These are phyloP conservation scores for Coemansia sp. DNA, from an alignment of 192 early-diverging fungal genomes.

Conservation along the genomic window DNA sequence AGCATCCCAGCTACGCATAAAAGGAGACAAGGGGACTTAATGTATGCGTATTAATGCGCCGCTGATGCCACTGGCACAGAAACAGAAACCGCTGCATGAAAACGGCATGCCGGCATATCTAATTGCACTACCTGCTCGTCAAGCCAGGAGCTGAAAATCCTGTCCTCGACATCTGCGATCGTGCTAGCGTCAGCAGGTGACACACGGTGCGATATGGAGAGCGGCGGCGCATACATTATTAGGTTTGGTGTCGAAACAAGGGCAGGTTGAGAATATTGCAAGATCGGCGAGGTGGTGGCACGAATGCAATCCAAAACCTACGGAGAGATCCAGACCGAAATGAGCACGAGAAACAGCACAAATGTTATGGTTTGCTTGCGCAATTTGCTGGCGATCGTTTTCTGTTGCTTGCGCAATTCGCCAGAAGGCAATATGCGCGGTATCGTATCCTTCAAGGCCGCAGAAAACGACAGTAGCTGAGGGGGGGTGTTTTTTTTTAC, in stretches of 20 bases:
- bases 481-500: too few relatives aligned
- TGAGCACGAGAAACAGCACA: background rate
- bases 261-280: background rate
- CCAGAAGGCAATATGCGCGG: background rate
- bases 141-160: slow-evolving; percentile 25
- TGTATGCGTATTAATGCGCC: slow-evolving; percentile 27
- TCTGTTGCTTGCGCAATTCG: too few relatives aligned
- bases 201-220: background rate
- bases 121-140: slow-evolving; percentile 30
- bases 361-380: background rate
- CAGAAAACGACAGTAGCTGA: too few relatives aligned
- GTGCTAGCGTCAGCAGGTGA: slow-evolving; percentile 17
- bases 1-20: too few relatives aligned
- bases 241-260: background rate
- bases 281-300: background rate
- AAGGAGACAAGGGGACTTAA: slow-evolving; percentile 15
- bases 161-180: slow-evolving; percentile 46
- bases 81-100: background rate
- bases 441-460: background rate
- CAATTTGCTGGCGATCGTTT: too few relatives aligned
- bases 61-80: slow-evolving; percentile 9
- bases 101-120: background rate
- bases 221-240: slow-evolving; percentile 18
- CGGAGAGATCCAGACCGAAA: background rate
- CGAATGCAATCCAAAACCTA: background rate